Base-by-base conservation (phyloP, 1,284 basidiomycete genomes). In the Lentinula novae-zelandiae region DNA sequence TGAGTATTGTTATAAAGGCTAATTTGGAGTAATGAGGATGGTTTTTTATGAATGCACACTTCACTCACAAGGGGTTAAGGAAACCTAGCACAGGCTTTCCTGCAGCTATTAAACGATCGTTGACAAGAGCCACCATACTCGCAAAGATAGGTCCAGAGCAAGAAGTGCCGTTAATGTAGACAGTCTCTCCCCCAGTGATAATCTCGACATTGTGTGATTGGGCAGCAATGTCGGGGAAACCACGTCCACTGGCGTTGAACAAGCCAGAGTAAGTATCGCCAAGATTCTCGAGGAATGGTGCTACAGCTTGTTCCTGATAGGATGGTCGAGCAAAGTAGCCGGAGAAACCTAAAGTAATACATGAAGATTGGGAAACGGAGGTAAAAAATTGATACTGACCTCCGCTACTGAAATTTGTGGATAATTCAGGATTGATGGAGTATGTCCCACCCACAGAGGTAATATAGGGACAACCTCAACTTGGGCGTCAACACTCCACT, bases 121-220 rank as follows among this genome's bases (percentile, higher is more conserved):
- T 90, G 60, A 90, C 74, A 49, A 87, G 73, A 0, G 84, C 76
- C 1, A 90, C 73, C 59, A 89, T 73, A 3, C 75, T 79, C n/a
- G 82, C 78, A 62, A 84, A 82, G 1, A 82, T 73, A 0, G 86
- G 87, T n/a, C 84, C 71, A 0, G 85, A 77, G 2, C 83, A 84
- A 5, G 83, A 86, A 1, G 86, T 82, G 12, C 63, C 63, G 34
- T 77, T 78, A 60, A 84, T 76, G n/a, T 67, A 66, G 39, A 63
- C 66, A 9, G 73, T 53, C 1, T 56, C 49, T 9, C 82, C 82
- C 9, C 62, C 52, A 31, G 76, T 64, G 67, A 75, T 77, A 52
- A 84, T 76, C 6, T 73, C 71, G 75, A 78, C 83, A 58, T 71
- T 71, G 58, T 77, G 74, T 5, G 78, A 78, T 66, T 85, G 84